A percentile compares a stretch with the other conserved stretches of the same genome.
phyloP scores from a whole-genome alignment of 495 filamentous ascomycete genomes.

The Aspergillus biplanus region DNA sequence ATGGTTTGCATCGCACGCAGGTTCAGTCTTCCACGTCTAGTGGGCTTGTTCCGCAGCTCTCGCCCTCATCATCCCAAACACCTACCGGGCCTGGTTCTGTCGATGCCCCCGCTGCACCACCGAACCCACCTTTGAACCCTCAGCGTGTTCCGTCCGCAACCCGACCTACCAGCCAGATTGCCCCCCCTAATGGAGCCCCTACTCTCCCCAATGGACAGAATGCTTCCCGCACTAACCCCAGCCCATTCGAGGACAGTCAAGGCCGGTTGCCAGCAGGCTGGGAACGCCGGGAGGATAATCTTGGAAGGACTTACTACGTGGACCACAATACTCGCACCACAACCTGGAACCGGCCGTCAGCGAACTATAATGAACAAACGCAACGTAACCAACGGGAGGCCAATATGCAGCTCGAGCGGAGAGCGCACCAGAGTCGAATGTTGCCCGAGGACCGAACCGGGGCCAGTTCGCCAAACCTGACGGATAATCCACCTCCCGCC shows the following conservation, averaged over 20 bases:
- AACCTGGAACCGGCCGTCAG: constrained; percentile 90
- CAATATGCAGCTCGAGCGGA: constrained; percentile 86
- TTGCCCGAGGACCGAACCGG: constrained; percentile 95
- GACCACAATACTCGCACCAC: constrained; percentile 97
- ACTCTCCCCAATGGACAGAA: constrained; percentile 45
- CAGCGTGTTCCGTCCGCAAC: constrained; percentile 46
- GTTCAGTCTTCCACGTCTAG: constrained; percentile 43
- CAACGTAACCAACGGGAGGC: constrained; percentile 80
- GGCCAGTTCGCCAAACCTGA: constrained; percentile 82
- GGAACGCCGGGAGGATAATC: constrained; percentile 94
- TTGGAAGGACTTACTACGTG: constrained; percentile 98
- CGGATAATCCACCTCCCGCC: constrained; percentile 63
- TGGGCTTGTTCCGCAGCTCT: constrained; percentile 46
- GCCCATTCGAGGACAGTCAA: constrained; percentile 93
- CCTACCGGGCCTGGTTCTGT: constrained; percentile 34
- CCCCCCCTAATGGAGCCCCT: constrained; percentile 36
- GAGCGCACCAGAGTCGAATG: constrained; percentile 93
- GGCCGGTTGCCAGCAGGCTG: constrained; percentile 91
- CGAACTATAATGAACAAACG: constrained; percentile 75
- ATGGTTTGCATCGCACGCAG: constrained; percentile 43
- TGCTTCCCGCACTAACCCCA: constrained; percentile 62
- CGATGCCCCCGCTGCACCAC: constrained; percentile 36
- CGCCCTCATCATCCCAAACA: constrained; percentile 34
- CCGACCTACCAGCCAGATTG: constrained; percentile 34
- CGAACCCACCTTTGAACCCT: constrained; percentile 41